phyloP scores from a whole-genome alignment of 306 rosid species.

The Corylus avellana region DNA sequence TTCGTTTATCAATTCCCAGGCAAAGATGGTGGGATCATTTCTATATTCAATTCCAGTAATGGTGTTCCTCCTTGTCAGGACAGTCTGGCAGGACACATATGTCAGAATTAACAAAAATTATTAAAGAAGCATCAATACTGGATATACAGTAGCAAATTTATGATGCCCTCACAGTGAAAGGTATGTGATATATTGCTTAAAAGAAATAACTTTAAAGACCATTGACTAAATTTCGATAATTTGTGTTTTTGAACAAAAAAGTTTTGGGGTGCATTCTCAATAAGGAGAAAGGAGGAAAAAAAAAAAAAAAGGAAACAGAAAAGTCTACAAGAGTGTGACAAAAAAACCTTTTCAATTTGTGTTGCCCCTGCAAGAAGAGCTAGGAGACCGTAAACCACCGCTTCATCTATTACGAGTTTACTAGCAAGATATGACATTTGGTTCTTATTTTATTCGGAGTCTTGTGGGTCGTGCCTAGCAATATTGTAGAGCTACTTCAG shows the following conservation, averaged over 20 bases:
- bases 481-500: no score
- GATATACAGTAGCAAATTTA: background rate
- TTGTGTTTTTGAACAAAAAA: background rate
- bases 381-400: no score
- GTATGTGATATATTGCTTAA: background rate
- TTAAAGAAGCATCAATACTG: background rate
- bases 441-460: no score
- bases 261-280: background rate
- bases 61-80: conserved; percentile 84
- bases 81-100: conserved; percentile 49
- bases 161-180: background rate
- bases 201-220: background rate
- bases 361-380: no score
- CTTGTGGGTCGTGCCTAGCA: no score
- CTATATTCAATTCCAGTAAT: conserved; percentile 80
- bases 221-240: background rate
- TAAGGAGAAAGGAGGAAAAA: background rate
- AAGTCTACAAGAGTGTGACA: background rate
- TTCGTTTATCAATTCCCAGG: conserved; percentile 96
- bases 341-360: no score
- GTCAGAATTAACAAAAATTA: background rate
- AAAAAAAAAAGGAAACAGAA: background rate
- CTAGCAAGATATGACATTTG: no score
- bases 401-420: no score
- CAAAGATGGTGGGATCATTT: conserved; percentile 92